These are phyloP conservation scores for Penicillium taxi DNA, from an alignment of 495 filamentous ascomycete species.

Conservation along the genomic window DNA sequence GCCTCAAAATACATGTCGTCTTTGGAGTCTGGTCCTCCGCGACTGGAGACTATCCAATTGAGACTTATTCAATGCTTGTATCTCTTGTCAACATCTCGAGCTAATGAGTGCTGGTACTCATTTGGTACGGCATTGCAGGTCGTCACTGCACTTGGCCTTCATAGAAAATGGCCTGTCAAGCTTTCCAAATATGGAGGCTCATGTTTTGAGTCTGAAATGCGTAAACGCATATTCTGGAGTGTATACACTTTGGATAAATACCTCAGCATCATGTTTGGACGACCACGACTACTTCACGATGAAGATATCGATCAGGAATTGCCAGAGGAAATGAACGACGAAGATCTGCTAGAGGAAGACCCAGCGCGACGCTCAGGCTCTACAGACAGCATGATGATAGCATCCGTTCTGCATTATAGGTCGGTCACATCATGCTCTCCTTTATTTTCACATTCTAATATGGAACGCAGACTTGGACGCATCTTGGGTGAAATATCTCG, in stretches of 20 bases:
- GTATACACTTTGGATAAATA: conserved; percentile 51
- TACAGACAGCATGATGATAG: conserved; percentile 40
- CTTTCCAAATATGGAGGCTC: conserved; percentile 22
- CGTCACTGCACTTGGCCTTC: conserved; percentile 38
- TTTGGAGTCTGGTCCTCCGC: conserved; percentile 36
- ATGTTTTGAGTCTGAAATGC: conserved; percentile 34
- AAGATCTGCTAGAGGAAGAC: conserved; percentile 41
- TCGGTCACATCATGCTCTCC: conserved; percentile 5
- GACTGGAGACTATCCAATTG: conserved; percentile 39
- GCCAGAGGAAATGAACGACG: conserved; percentile 46
- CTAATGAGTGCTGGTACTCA: conserved; percentile 44
- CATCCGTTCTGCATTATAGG: conserved; percentile 40
- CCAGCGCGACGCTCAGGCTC: conserved; percentile 25
- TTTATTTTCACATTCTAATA: background rate
- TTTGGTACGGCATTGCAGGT: conserved; percentile 41
- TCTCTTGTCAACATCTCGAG: conserved; percentile 38
- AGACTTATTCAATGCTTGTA: conserved; percentile 40
- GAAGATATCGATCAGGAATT: conserved; percentile 48
- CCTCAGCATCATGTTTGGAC: conserved; percentile 47
- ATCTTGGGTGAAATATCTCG: conserved; percentile 40
- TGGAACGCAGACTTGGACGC: conserved; percentile 31
- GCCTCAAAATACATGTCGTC: conserved; percentile 37
- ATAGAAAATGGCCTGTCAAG: conserved; percentile 30
- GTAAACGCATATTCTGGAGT: conserved; percentile 52
- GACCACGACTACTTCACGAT: conserved; percentile 45